phyloP scores from a whole-genome alignment of 192 early-diverging fungal species.

The Spizellomyces punctatus region DNA sequence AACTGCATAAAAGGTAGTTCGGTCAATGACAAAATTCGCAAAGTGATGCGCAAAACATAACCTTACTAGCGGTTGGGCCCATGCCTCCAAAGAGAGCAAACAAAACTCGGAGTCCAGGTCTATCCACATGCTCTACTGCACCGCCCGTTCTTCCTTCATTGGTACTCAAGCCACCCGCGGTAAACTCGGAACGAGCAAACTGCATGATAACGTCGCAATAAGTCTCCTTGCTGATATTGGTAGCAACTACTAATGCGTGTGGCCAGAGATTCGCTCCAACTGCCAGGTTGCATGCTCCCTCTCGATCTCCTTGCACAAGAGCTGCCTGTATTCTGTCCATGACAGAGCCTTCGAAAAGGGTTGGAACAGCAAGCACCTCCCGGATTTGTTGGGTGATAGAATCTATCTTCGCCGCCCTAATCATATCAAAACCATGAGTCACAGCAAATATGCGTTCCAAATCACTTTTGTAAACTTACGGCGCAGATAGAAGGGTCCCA shows the following conservation, averaged over 20 bases:
- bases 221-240: conserved; percentile 78
- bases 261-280: conserved; percentile 70
- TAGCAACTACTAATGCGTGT: conserved; percentile 89
- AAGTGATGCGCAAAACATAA: not conserved
- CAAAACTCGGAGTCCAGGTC: conserved; percentile 43
- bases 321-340: conserved; percentile 61
- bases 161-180: not conserved
- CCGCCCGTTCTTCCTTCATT: too few species aligned
- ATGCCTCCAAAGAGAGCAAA: conserved; percentile 39
- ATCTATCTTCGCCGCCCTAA: not conserved
- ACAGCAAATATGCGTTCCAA: not conserved
- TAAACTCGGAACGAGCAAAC: conserved; percentile 42
- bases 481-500: conserved; percentile 5
- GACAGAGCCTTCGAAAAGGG: not conserved
- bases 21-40: not conserved
- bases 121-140: conserved; percentile 11
- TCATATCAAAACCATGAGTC: not conserved
- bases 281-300: conserved; percentile 56
- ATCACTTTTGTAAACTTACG: not conserved
- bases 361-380: not conserved
- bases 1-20: conserved; percentile 14
- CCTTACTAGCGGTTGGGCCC: conserved; percentile 10
- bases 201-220: conserved; percentile 79
- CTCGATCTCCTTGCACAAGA: conserved; percentile 63
- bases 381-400: not conserved